phyloP scores from a whole-genome alignment of 108 stramenopile genomes.

The Cyclotella kingstonii region DNA sequence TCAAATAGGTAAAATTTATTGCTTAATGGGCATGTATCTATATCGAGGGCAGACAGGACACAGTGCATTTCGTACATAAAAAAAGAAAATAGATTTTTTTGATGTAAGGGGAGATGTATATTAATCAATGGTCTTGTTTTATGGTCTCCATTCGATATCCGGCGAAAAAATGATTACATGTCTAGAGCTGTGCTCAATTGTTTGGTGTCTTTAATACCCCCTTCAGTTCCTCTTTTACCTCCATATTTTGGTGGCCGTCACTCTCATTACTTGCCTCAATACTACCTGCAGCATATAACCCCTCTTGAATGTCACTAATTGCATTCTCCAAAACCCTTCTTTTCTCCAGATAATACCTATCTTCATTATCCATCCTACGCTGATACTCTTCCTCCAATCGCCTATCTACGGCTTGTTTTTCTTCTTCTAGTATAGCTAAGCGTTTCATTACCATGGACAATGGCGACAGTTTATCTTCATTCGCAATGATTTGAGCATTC shows the following conservation, averaged over 20 bases:
- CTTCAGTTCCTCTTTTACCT: not conserved
- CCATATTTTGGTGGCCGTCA: not conserved
- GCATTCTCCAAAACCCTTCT: slow-evolving; percentile 75
- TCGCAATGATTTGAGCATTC: slow-evolving; percentile 76
- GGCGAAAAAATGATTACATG: too few relatives aligned
- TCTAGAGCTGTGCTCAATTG: too few relatives aligned
- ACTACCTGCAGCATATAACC: slow-evolving; percentile 20
- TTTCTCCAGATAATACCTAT: slow-evolving; percentile 73
- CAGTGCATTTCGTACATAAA: too few relatives aligned
- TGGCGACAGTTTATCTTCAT: slow-evolving; percentile 67
- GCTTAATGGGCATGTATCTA: too few relatives aligned
- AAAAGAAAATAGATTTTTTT: too few relatives aligned
- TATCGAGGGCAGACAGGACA: too few relatives aligned
- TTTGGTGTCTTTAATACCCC: not conserved
- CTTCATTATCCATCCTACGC: slow-evolving; percentile 66
- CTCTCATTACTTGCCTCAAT: not conserved
- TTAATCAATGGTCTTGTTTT: too few relatives aligned
- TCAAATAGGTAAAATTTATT: too few relatives aligned
- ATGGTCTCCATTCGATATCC: too few relatives aligned
- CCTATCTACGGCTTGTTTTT: slow-evolving; percentile 65
- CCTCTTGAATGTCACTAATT: slow-evolving; percentile 57
- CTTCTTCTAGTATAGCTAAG: slow-evolving; percentile 80
- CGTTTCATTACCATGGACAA: slow-evolving; percentile 72
- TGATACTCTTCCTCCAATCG: slow-evolving; percentile 82
- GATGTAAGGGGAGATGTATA: too few relatives aligned